These are phyloP conservation scores for Backusella luteola DNA, from an alignment of 192 early-diverging fungal species.

Conservation along the genomic window DNA sequence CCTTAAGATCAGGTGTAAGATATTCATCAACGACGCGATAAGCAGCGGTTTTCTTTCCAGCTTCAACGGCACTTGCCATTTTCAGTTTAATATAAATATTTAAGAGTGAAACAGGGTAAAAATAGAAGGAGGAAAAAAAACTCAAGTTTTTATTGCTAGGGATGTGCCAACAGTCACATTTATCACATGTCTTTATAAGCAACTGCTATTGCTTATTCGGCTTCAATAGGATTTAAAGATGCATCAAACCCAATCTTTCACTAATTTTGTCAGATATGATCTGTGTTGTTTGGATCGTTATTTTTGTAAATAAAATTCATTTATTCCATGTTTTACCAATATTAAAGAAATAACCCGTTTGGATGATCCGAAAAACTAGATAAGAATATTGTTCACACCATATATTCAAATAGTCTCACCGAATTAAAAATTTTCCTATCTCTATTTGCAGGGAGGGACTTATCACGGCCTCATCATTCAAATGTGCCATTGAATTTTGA, in stretches of 20 bases:
- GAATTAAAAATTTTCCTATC: neutral
- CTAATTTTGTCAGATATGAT: neutral
- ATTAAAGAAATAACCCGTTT: neutral
- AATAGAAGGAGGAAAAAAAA: constrained; percentile 15
- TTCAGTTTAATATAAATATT: neutral
- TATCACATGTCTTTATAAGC: neutral
- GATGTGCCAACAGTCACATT: neutral
- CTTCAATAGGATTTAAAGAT: neutral
- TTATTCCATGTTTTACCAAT: neutral
- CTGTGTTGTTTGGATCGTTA: neutral
- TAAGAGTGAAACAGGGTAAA: neutral
- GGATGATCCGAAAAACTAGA: neutral
- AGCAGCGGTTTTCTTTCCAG: constrained; percentile 85
- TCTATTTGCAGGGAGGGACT: neutral
- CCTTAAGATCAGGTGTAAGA: constrained; percentile 60
- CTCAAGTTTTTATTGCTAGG: neutral
- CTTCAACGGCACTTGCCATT: constrained; percentile 49
- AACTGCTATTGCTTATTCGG: neutral
- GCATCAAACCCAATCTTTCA: neutral
- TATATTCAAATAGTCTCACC: neutral
- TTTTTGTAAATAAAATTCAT: neutral
- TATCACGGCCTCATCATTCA: neutral
- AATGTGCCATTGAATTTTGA: neutral
- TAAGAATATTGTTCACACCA: neutral
- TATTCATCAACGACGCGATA: constrained; percentile 89